Evolutionary conservation across 495 filamentous ascomycete species (phyloP).

Genomic region (Cercophora samala): DNA sequence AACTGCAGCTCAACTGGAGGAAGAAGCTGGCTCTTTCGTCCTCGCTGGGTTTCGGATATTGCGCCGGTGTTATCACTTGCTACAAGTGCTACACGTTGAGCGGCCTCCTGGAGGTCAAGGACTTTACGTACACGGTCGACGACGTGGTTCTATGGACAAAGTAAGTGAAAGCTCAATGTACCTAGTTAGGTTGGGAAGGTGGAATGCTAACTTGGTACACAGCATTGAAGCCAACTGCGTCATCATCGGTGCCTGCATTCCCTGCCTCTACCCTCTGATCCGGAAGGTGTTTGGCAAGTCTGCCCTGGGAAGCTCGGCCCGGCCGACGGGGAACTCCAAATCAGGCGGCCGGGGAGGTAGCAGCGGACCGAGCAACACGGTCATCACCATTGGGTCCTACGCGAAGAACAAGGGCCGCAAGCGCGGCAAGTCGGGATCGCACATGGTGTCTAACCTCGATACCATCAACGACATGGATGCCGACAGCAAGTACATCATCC

Average conservation of each 20-base stretch:
- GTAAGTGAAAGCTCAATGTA: constrained; percentile 10
- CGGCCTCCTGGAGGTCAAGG: constrained; percentile 13
- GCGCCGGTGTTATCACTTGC: constrained; percentile 21
- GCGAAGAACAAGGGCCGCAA: constrained; percentile 19
- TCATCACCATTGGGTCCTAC: constrained; percentile 27
- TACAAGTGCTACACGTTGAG: constrained; percentile 28
- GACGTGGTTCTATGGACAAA: constrained; percentile 30
- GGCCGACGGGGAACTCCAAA: neutral
- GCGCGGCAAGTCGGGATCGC: constrained; percentile 1
- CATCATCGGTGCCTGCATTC: constrained; percentile 28
- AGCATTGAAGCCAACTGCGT: constrained; percentile 30
- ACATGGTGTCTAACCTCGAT: constrained; percentile 17
- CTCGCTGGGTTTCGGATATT: constrained; percentile 29
- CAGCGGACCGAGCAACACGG: constrained; percentile 9
- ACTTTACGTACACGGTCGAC: constrained; percentile 28
- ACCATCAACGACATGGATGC: constrained; percentile 16
- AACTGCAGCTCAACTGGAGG: constrained; percentile 20
- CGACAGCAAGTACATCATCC: constrained; percentile 24
- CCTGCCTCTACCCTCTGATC: constrained; percentile 25
- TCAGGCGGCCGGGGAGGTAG: neutral
- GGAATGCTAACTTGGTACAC: neutral
- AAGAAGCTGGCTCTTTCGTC: constrained; percentile 29
- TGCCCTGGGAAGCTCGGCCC: constrained; percentile 15
- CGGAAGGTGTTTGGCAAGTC: constrained; percentile 21
- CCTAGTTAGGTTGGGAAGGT: neutral